Evolutionary conservation across 1,284 basidiomycete genomes (phyloP).

Genomic region (Austropuccinia psidii): DNA sequence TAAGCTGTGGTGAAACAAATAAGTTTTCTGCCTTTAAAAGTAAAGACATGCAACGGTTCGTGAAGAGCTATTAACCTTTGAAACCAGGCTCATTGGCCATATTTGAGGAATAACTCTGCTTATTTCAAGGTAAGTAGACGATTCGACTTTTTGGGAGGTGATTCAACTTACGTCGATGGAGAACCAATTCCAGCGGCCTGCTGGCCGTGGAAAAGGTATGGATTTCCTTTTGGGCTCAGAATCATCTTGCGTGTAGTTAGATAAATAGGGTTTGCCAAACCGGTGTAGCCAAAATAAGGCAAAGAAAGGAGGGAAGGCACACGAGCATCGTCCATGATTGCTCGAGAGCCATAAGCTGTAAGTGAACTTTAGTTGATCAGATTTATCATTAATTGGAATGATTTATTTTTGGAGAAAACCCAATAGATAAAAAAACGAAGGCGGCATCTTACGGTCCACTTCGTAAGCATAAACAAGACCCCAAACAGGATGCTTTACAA

Average conservation of each 20-base stretch:
- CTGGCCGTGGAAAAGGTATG: slow-evolving; percentile 41
- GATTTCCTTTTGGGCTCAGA: slow-evolving; percentile 39
- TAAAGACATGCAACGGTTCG: background rate
- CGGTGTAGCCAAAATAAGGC: slow-evolving; percentile 42
- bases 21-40: background rate
- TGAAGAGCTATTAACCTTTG: background rate
- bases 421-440: no score
- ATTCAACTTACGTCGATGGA: slow-evolving; percentile 41
- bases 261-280: slow-evolving; percentile 39
- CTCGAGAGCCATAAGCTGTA: slow-evolving; percentile 22
- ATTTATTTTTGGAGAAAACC: no score
- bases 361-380: background rate
- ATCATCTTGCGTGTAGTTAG: slow-evolving; percentile 40
- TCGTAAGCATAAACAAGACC: slow-evolving; percentile 43
- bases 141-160: background rate
- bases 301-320: slow-evolving; percentile 43
- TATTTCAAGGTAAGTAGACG: background rate
- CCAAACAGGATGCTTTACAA: background rate
- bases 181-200: slow-evolving; percentile 42
- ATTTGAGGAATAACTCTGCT: background rate
- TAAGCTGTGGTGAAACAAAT: background rate
- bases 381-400: background rate
- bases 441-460: slow-evolving; percentile 40
- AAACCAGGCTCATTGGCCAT: slow-evolving; percentile 14
- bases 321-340: slow-evolving; percentile 44